Conservation (phyloP, 2,329 filamentous ascomycete genomes). For the Neofusicoccum parvum region DNA sequence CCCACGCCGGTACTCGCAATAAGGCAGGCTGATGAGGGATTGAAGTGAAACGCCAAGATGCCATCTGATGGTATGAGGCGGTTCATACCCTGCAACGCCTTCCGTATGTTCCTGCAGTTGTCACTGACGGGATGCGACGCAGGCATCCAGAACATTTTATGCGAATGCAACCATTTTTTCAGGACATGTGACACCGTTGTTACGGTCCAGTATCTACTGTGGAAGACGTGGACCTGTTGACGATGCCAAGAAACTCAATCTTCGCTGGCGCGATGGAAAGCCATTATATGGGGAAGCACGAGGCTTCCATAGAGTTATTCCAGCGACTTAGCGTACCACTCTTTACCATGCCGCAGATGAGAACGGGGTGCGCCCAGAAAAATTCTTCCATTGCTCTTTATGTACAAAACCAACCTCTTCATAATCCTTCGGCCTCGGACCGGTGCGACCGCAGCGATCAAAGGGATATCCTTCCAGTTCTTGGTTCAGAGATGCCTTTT, state of each 20-base stretch:
- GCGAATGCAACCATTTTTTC: too few species aligned
- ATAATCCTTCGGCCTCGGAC: slow-evolving; percentile 30
- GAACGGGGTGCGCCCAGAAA: neutral
- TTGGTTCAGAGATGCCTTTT: slow-evolving; percentile 92
- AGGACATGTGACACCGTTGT: slow-evolving; percentile 35
- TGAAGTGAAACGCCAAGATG: neutral
- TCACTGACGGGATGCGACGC: too few species aligned
- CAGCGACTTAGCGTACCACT: neutral
- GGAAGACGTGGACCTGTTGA: slow-evolving; percentile 22
- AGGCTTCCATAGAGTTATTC: neutral
- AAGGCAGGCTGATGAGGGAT: too few species aligned
- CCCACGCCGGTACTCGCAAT: too few species aligned
- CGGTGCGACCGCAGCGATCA: slow-evolving; percentile 14
- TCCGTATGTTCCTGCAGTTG: too few species aligned
- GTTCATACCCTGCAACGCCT: too few species aligned
- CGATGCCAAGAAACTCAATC: slow-evolving; percentile 9
- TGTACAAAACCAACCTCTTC: neutral
- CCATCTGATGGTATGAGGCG: too few species aligned
- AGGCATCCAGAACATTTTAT: too few species aligned
- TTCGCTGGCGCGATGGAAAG: slow-evolving; percentile 15
- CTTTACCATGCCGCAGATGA: neutral
- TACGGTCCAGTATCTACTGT: slow-evolving; percentile 37
- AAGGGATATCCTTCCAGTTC: slow-evolving; percentile 54
- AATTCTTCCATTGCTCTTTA: slow-evolving; percentile 7
- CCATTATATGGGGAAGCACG: slow-evolving; percentile 12